Evolutionary conservation across 2,329 filamentous ascomycete species (phyloP).

Genomic region (Fusarium multiceps): DNA sequence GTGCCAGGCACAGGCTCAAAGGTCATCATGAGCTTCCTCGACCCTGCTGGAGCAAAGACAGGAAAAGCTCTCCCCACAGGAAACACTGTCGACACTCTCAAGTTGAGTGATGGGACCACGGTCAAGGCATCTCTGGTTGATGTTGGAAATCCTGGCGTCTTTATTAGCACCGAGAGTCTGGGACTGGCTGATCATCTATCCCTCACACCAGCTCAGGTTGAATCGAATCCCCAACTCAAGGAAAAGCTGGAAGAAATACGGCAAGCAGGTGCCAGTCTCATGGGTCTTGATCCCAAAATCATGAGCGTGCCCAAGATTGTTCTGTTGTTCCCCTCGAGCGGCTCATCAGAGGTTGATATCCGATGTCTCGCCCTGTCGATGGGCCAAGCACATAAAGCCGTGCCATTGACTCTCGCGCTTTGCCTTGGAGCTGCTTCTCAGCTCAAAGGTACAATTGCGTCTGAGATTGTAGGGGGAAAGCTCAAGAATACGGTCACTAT

Average conservation of each 20-base stretch:
- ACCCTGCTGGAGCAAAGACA: slow-evolving; percentile 73
- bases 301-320: slow-evolving; percentile 72
- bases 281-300: slow-evolving; percentile 65
- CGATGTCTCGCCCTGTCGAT: slow-evolving; percentile 64
- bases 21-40: slow-evolving; percentile 69
- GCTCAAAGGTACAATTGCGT: slow-evolving; percentile 57
- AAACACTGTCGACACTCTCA: slow-evolving; percentile 62
- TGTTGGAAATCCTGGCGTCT: slow-evolving; percentile 72
- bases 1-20: slow-evolving; percentile 68
- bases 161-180: slow-evolving; percentile 66
- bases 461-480: slow-evolving; percentile 44
- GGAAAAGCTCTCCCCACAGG: slow-evolving; percentile 65
- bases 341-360: slow-evolving; percentile 51
- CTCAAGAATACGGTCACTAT: slow-evolving; percentile 52
- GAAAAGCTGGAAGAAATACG: slow-evolving; percentile 66
- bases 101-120: slow-evolving; percentile 49
- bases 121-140: slow-evolving; percentile 69
- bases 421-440: slow-evolving; percentile 62
- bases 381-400: slow-evolving; percentile 66
- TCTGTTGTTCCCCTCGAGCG: slow-evolving; percentile 54
- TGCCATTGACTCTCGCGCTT: slow-evolving; percentile 66
- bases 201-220: slow-evolving; percentile 65
- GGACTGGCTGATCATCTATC: slow-evolving; percentile 58
- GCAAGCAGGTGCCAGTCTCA: slow-evolving; percentile 65
- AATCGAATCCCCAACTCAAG: slow-evolving; percentile 57